Base-by-base conservation (phyloP, 2,329 filamentous ascomycete genomes). In the Aspergillus brunneoviolaceus region DNA sequence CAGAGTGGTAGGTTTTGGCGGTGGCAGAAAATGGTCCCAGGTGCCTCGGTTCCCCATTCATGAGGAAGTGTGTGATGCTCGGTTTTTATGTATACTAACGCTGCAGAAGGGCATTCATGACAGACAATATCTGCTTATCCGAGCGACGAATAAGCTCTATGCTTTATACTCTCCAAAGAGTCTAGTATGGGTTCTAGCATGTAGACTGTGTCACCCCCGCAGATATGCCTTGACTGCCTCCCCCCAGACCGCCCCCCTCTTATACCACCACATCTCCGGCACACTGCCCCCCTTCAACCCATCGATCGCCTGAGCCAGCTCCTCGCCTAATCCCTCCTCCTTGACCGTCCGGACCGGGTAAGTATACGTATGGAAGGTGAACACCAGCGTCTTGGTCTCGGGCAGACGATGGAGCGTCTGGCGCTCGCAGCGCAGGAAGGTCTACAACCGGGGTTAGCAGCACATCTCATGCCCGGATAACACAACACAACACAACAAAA, bases 351-450 rank as follows among this genome's bases (percentile, higher is more conserved):
- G 65, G 7, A 89, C 70, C 1, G 80, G 79, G 70, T 88, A 87
- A 59, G 80, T 74, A 70, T 87, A 88, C 16, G 86, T 88, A 72
- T 87, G 86, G 70, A 88, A 85, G 0, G 77, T 80, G 73, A 89
- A 89, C 0, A 87, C 79, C 21, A 88, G 53, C 7, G 84, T 85
- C 55, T 77, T 76, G 0, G 79, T 82, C 51, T 73, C 63, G 4
- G 84, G 84, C 27, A 89, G 70, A 1, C 86, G 79, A 74, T 87
- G 85, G 35, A 89, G 70, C 0, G 84, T 86, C 76, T 89, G 86
- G 33, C 85, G 75, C 71, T 89, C 86, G 63, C 79, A 84, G 4
- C 86, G 76, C 23, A 89, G 57, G 45, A 77, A 72, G 0, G 80
- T 81, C 78, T 78, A 61, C 48, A 23, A 19, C 45, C n/a, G 33